Base-by-base conservation (phyloP, 1,284 basidiomycete genomes). In the Leccinum solheimii region DNA sequence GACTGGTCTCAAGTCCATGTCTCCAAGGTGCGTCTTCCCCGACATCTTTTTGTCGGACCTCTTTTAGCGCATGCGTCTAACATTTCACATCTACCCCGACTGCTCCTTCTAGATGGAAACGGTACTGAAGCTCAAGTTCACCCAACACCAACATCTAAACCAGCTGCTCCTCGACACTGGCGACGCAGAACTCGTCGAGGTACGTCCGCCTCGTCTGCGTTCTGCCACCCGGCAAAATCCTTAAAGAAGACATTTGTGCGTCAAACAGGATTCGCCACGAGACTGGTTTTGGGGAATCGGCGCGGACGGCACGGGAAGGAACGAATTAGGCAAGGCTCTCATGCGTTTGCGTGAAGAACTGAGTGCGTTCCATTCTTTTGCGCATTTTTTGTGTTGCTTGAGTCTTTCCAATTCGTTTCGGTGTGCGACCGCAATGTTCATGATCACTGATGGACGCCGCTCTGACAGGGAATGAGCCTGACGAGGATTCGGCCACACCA, bases 251-350 rank as follows among this genome's bases (percentile, higher is more conserved):
- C 19, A 19, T 52, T 30, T 32, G n/a, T 30, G n/a, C 10, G 8
- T 13, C 14, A 5, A 52, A 52, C 23, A 54, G 74, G 78, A 82
- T 70, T 75, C 77, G 0, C 68, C 72, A 19, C 65, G 70, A 23
- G 81, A 82, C 64, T 66, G 68, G 55, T 82, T 80, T 65, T 82
- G 81, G 81, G 80, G 80, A 16, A 62, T 75, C 40, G 80, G 79
- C 2, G 69, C 67, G 0, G 69, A 77, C 56, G 71, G 76, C 0
- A 64, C 69, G 9, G 82, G 81, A 10, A 67, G 66, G 21, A 83
- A 83, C 60, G 73, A 80, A 58, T 70, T 83, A 26, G 81, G 81
- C 9, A 79, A 79, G 63, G 75, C 76, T 1, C 72, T 83, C 57
- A 76, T 72, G 70, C 69, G 73, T 32, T 58, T 78, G 50, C 71